phyloP scores from a whole-genome alignment of 1,139 yeast species.

The Suhomyces ambrosiae region DNA sequence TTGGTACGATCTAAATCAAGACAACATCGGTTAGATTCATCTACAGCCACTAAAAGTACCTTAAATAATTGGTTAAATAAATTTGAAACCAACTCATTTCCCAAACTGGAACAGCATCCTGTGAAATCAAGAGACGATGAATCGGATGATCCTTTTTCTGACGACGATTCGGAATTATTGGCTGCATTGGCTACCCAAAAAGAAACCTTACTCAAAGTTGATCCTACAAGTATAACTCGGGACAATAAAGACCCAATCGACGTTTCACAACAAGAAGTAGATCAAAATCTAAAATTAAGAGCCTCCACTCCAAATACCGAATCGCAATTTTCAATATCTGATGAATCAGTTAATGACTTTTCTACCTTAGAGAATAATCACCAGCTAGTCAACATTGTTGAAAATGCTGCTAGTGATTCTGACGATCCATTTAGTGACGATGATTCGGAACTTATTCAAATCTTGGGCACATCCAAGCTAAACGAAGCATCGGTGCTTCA shows the following conservation, averaged over 20 bases:
- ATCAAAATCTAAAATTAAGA: too few species aligned
- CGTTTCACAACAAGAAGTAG: too few species aligned
- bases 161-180: constrained; percentile 32
- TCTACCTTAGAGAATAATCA: too few species aligned
- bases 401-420: constrained; percentile 12
- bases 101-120: too few species aligned
- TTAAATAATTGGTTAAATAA: constrained; percentile 38
- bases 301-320: not conserved
- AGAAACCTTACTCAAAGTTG: too few species aligned
- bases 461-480: constrained; percentile 5
- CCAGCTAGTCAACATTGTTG: too few species aligned
- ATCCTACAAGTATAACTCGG: too few species aligned
- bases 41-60: constrained; percentile 14
- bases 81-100: constrained; percentile 25
- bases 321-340: not conserved
- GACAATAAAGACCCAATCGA: not conserved
- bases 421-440: constrained; percentile 38
- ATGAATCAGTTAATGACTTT: too few species aligned
- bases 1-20: constrained; percentile 11
- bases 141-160: constrained; percentile 37
- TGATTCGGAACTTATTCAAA: constrained; percentile 18
- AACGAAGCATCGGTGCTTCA: too few species aligned
- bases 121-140: constrained; percentile 1
- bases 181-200: constrained; percentile 14
- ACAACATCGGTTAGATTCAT: constrained; percentile 7